These are phyloP conservation scores for Picea engelmannii DNA, from an alignment of 83 land plant species.

Conservation along the genomic window DNA sequence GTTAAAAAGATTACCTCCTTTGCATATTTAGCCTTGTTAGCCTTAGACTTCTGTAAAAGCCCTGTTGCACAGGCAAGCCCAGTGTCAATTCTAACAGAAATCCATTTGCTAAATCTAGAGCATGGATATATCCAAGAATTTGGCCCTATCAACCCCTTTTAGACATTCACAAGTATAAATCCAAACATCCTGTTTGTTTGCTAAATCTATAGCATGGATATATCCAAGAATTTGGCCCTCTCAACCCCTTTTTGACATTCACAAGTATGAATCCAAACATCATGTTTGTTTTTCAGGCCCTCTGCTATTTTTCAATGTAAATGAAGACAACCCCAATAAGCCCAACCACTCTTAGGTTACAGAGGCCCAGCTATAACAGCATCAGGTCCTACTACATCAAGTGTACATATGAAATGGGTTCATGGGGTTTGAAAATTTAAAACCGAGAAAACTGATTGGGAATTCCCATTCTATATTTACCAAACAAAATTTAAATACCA, in stretches of 20 bases:
- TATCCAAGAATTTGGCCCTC: not conserved
- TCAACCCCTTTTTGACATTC: not conserved
- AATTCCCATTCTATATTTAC: not conserved
- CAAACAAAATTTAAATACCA: not conserved
- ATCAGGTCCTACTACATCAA: not conserved
- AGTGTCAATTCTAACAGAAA: not conserved
- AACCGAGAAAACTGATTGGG: not conserved
- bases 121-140: not conserved
- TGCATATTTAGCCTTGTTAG: constrained; percentile 79
- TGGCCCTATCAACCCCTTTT: not conserved
- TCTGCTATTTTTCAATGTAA: not conserved
- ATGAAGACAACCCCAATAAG: not conserved
- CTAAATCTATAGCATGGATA: no score
- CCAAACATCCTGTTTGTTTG: not conserved
- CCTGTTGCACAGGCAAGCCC: constrained; percentile 28
- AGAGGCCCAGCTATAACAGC: not conserved
- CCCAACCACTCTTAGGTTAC: not conserved
- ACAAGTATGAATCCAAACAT: not conserved
- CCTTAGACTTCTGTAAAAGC: constrained; percentile 69
- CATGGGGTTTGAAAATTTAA: not conserved
- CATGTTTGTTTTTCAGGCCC: not conserved
- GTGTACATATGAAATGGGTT: not conserved
- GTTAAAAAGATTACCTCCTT: constrained; percentile 52
- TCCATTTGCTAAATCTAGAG: not conserved
- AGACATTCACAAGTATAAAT: not conserved